Evolutionary conservation across 495 filamentous ascomycete species (phyloP).

Genomic region (Daldinia loculata): DNA sequence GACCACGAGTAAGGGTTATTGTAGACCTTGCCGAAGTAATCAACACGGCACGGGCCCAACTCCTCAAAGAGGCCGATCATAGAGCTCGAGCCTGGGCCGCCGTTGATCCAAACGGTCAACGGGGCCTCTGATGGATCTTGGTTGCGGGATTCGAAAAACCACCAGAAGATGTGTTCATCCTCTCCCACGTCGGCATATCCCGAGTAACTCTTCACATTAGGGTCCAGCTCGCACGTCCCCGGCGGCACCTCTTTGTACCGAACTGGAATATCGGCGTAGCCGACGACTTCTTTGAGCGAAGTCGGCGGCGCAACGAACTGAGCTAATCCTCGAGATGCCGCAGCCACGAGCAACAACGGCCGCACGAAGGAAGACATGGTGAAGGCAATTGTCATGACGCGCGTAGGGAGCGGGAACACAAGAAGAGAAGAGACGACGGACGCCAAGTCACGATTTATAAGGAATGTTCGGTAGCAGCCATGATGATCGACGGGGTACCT

Average conservation of each 20-base stretch:
- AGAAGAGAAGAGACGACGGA: background rate
- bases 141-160: conserved; percentile 70
- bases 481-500: conserved; percentile 12
- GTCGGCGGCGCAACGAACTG: conserved; percentile 70
- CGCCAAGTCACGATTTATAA: conserved; percentile 28
- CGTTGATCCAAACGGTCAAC: conserved; percentile 70
- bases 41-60: conserved; percentile 68
- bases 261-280: conserved; percentile 61
- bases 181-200: conserved; percentile 72
- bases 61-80: conserved; percentile 73
- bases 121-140: conserved; percentile 62
- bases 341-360: conserved; percentile 40
- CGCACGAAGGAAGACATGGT: conserved; percentile 41
- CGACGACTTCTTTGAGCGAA: conserved; percentile 59
- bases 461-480: conserved; percentile 4
- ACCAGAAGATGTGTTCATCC: conserved; percentile 71
- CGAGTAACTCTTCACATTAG: conserved; percentile 70
- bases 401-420: background rate
- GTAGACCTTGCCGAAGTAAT: conserved; percentile 54
- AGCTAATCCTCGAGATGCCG: conserved; percentile 41
- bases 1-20: conserved; percentile 69
- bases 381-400: conserved; percentile 19
- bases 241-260: conserved; percentile 70
- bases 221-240: conserved; percentile 72
- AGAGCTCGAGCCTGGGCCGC: conserved; percentile 65